phyloP scores from a whole-genome alignment of 306 rosid species.

The Vicia villosa region DNA sequence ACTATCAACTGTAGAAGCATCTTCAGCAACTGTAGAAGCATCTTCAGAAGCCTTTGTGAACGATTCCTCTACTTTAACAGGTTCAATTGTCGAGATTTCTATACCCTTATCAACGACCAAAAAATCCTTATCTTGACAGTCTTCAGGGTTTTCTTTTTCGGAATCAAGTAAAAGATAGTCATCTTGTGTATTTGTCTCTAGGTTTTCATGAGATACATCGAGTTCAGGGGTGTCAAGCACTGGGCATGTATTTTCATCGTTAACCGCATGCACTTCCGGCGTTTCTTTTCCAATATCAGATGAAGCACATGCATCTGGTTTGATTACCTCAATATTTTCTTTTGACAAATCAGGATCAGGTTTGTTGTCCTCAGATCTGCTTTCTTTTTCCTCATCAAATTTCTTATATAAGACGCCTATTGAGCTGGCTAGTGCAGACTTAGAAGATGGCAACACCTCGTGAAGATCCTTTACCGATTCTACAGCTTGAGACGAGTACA shows the following conservation, averaged over 20 bases:
- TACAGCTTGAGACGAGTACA: constrained; percentile 37
- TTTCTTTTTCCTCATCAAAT: constrained; percentile 59
- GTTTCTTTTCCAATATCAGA: constrained; percentile 49
- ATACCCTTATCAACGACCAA: constrained; percentile 64
- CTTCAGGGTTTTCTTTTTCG: constrained; percentile 46
- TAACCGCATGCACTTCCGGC: constrained; percentile 22
- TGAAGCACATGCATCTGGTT: constrained; percentile 40
- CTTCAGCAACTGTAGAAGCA: constrained; percentile 47
- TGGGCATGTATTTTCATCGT: constrained; percentile 47
- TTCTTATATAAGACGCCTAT: constrained; percentile 60
- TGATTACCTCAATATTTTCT: constrained; percentile 47
- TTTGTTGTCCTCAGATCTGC: constrained; percentile 34
- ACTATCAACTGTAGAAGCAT: constrained; percentile 41
- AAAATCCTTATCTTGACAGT: constrained; percentile 56
- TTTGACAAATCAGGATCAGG: constrained; percentile 45
- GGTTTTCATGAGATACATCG: constrained; percentile 43
- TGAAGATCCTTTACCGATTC: constrained; percentile 76
- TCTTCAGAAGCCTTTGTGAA: constrained; percentile 44
- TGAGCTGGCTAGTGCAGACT: constrained; percentile 65
- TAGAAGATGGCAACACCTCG: constrained; percentile 63
- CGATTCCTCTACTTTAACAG: constrained; percentile 41
- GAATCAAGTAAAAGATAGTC: constrained; percentile 38
- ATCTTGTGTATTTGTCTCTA: constrained; percentile 41
- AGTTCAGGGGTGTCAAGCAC: constrained; percentile 47
- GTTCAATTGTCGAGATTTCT: constrained; percentile 53